A percentile compares a stretch with the other conserved stretches of the same genome.
Evolutionary conservation across 2,329 filamentous ascomycete genomes (phyloP).

Genomic region (Pyrenochaeta sp.): DNA sequence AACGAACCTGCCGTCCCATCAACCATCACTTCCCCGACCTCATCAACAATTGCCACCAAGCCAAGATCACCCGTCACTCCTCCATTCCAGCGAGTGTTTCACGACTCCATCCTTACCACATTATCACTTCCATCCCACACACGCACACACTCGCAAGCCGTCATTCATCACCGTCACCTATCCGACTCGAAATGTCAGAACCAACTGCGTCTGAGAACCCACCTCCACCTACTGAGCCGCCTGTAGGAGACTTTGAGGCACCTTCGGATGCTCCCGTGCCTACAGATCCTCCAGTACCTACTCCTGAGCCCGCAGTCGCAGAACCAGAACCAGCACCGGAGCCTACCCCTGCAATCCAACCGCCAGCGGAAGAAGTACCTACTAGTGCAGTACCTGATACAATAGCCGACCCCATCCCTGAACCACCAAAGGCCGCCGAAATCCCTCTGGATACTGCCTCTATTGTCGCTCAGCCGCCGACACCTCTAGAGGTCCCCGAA

Average conservation of each 20-base stretch:
- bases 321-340: constrained; percentile 9
- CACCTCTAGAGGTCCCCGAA: too few species aligned
- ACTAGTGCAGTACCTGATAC: not conserved
- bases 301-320: constrained; percentile 3
- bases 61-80: too few species aligned
- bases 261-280: not conserved
- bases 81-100: too few species aligned
- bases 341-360: constrained; percentile 8
- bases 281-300: constrained; percentile 3
- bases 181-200: not conserved
- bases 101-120: too few species aligned
- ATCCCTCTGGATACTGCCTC: too few species aligned
- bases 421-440: constrained; percentile 3
- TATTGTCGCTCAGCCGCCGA: too few species aligned
- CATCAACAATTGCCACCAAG: too few species aligned
- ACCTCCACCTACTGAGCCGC: not conserved
- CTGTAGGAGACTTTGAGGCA: not conserved
- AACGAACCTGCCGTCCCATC: too few species aligned
- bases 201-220: not conserved
- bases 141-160: not conserved
- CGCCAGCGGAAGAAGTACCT: constrained; percentile 3
- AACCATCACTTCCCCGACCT: too few species aligned
- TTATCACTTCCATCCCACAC: too few species aligned
- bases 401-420: not conserved
- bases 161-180: not conserved